Evolutionary conservation across 2,329 filamentous ascomycete species (phyloP), one percentile per base, ranked within the genome.

Genomic region (Clarireedia homoeocarpa): DNA sequence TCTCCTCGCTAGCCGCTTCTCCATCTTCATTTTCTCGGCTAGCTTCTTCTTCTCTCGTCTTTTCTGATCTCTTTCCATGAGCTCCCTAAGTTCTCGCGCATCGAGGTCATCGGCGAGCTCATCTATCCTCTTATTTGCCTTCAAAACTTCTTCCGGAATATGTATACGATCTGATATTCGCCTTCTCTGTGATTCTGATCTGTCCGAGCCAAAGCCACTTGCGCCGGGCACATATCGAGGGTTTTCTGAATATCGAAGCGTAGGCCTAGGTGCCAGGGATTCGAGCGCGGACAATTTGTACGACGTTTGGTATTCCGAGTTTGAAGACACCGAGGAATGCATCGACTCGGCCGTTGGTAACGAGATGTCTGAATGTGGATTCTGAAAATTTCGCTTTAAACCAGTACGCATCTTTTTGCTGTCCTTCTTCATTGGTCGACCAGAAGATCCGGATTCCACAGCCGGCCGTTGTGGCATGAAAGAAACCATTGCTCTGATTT

Each of bases 21-120:
- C 83, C 24, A 85, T 72, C 61, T 79, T 82, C 59, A 89, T 83
- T 60, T 84, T 81, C 23, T 92, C 86, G 39, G 78, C 78, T 56
- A 80, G 76, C 53, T 79, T 81, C 71, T 88, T 91, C 68, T 84
- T 83, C 62, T 96, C 89, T 61, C 81, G 83, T 56, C 94, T 81
- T 65, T 91, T 82, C 62, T 85, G 80, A 67, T 99, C 94, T 58
- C 94, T 79, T 65, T 99, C 94, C 81, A 99, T 86, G 30, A 97
- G 77, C 68, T 95, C 88, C 57, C 92, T 82, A 40, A 99, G 71
- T 63, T 90, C 91, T 52, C 86, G 83, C 3, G 94, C 88, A 71
- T 90, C 89, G 54, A 99, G 77, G 58, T 89, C 86, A 67, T 97
- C 88, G 23, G 91, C 94, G 46, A 97, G 72, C 71, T 88, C 73